Conservation (phyloP, 495 filamentous ascomycete species). For the Filosporella fistucella region DNA sequence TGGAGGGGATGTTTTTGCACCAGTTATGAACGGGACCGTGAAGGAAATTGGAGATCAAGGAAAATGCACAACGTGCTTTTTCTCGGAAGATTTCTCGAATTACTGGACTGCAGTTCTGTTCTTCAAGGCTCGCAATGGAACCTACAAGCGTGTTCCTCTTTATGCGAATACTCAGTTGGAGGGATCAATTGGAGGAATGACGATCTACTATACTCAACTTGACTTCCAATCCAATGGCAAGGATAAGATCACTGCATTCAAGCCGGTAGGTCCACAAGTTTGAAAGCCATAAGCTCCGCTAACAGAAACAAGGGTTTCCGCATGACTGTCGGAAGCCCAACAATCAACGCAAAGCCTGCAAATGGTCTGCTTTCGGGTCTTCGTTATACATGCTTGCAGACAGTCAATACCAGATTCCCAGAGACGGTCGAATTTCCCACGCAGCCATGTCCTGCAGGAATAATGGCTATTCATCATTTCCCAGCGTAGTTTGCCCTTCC, state of each 20-base stretch:
- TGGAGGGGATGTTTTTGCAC: not conserved
- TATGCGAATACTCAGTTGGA: too few species aligned
- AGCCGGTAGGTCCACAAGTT: conserved; percentile 30
- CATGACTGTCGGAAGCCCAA: conserved; percentile 46
- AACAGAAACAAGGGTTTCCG: conserved; percentile 41
- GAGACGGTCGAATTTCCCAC: conserved; percentile 42
- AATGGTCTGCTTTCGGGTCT: conserved; percentile 36
- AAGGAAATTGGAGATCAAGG: not conserved
- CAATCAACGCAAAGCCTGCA: conserved; percentile 21
- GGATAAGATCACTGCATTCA: conserved; percentile 40
- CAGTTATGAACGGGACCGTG: not conserved
- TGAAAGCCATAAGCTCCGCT: not conserved
- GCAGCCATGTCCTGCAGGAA: conserved; percentile 37
- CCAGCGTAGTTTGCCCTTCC: conserved; percentile 34
- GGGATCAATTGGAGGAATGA: not conserved
- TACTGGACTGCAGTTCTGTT: not conserved
- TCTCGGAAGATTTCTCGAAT: too few species aligned
- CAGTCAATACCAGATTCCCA: conserved; percentile 34
- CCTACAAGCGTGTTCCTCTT: too few species aligned
- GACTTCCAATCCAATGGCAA: conserved; percentile 37
- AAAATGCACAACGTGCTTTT: not conserved
- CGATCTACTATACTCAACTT: conserved; percentile 26
- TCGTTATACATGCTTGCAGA: conserved; percentile 40
- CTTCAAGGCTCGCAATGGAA: not conserved
- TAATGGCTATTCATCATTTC: conserved; percentile 49